Base-by-base conservation (phyloP, 805 yeast species). In the Teunomyces lycoperdinae region DNA sequence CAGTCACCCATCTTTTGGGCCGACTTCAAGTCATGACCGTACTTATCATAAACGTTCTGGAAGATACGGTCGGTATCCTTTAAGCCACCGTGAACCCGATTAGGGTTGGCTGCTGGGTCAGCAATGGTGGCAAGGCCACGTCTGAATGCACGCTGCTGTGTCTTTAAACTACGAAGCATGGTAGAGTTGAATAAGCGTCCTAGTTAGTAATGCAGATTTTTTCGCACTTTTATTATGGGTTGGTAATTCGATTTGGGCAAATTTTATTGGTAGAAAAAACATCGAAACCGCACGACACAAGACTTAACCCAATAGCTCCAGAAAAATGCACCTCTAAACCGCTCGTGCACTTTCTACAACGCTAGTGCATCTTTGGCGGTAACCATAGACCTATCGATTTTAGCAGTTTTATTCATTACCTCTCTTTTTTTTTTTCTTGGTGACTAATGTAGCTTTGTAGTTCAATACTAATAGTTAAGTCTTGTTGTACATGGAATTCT, bases 1-100 rank as follows among this genome's bases (percentile, higher is more conserved):
- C 96, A 88, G 68, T 89, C 96, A 44, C 96, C 96, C 82, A 86
- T 85, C 59, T 79, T 79, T 76, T 77, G 76, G 38, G 94, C 85
- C 11, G 84, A 73, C 67, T 85, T 84, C 58, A 89, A 71, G 64
- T 87, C 92, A 53, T 77, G 79, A 44, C 94, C 94, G 65, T 85
- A 85, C 52, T 76, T 80, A 47, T 83, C 84, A 68, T 88, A 87
- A 44, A 88, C 76, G 68, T 88, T 88, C 70, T 89, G 96, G 70
- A 88, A 88, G 57, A 88, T 89, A 60, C 96, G 81, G 71, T 88
- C 96, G 65, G 79, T 83, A 70, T 88, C 96, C 57, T 78, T 77
- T 54, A 88, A 77, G 9, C 91, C 92, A 29, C 96, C 96, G 60
- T 82, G 79, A 36, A 72, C 68, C 50, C 85, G 65, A 61, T 76